Conservation (phyloP, 495 filamentous ascomycete species). For the Penicillium soppii region DNA sequence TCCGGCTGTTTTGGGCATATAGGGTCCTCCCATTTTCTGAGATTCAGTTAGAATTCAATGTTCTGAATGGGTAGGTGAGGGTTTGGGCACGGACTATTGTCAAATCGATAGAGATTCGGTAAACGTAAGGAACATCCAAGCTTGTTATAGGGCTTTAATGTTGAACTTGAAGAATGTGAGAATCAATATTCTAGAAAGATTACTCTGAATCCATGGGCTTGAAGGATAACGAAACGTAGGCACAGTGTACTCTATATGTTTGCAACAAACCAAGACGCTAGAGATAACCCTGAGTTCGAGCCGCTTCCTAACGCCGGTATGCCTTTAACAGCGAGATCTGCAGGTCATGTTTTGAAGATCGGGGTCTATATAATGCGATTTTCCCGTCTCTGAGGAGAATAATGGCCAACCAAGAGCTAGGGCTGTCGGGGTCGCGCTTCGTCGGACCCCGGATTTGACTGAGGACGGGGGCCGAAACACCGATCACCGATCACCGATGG, state of each 20-base stretch:
- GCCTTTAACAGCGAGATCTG: neutral
- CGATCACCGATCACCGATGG: constrained; percentile 13
- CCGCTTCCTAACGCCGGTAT: neutral
- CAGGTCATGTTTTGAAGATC: neutral
- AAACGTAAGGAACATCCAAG: no score
- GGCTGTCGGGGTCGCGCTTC: neutral
- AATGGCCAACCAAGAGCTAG: neutral
- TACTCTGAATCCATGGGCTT: neutral
- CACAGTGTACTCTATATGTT: neutral
- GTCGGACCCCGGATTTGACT: neutral
- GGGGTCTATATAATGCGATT: neutral
- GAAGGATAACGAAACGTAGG: neutral
- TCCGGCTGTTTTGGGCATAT: constrained; percentile 44
- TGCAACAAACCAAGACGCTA: neutral
- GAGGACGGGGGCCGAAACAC: constrained; percentile 11
- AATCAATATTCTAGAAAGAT: neutral
- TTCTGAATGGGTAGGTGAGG: neutral
- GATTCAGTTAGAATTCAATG: no score
- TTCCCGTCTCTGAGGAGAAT: neutral
- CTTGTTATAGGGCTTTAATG: no score
- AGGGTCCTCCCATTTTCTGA: constrained; percentile 31
- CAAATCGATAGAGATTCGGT: neutral
- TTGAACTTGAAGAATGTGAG: neutral
- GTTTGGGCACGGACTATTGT: neutral
- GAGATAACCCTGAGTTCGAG: neutral